phyloP scores from a whole-genome alignment of 805 yeast genomes.

The Candida cerambycidarum region DNA sequence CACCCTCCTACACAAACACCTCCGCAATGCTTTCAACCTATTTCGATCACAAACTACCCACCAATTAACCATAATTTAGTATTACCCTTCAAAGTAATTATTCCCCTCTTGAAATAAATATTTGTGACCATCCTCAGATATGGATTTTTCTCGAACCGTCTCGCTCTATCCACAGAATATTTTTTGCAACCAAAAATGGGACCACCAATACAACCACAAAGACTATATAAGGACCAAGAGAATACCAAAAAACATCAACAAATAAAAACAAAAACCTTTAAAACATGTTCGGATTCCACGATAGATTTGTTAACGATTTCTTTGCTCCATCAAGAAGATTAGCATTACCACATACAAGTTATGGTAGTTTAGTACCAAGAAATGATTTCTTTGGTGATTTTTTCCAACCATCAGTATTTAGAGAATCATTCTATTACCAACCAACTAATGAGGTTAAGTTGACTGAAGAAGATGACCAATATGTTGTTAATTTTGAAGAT shows the following conservation, averaged over 20 bases:
- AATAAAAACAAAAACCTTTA: neutral
- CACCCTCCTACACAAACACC: too few relatives aligned
- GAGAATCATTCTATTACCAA: constrained; percentile 9
- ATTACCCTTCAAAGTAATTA: neutral
- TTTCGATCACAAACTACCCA: too few relatives aligned
- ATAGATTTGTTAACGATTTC: constrained; percentile 8
- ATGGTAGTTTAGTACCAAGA: constrained; percentile 11
- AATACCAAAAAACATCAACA: neutral
- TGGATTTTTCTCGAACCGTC: constrained; percentile 1
- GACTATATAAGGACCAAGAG: constrained; percentile 9
- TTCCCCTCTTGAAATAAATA: neutral
- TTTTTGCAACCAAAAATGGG: constrained; percentile 12
- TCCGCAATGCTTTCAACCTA: too few relatives aligned
- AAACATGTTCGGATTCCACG: constrained; percentile 11
- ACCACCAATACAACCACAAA: neutral
- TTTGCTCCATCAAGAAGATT: constrained; percentile 8
- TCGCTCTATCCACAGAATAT: neutral
- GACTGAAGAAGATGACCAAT: constrained; percentile 23
- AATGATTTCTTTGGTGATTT: constrained; percentile 7
- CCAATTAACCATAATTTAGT: neutral
- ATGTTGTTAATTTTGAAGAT: constrained; percentile 19
- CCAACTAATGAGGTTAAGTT: constrained; percentile 17
- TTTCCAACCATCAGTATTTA: constrained; percentile 11
- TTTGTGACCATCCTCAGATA: neutral
- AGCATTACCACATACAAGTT: constrained; percentile 10